These are phyloP conservation scores for Pythium volutum DNA, from an alignment of 352 stramenopile genomes.

Conservation along the genomic window DNA sequence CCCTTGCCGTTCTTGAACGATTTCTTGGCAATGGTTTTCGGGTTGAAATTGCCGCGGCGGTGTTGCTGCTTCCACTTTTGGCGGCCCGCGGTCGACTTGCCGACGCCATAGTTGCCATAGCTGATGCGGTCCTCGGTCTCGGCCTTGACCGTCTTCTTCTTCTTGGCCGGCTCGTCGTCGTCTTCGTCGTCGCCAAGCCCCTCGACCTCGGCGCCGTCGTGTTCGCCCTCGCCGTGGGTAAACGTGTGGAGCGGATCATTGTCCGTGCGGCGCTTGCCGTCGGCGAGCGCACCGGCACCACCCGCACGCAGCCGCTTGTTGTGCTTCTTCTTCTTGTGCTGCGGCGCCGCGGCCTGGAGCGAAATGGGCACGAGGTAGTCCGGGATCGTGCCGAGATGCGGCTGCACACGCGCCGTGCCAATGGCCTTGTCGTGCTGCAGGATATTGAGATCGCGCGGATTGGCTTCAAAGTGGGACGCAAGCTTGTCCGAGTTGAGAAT, in stretches of 20 bases:
- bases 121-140: slow-evolving; percentile 81
- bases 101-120: slow-evolving; percentile 88
- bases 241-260: slow-evolving; percentile 98
- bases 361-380: slow-evolving; percentile 97
- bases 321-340: slow-evolving; percentile 81
- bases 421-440: slow-evolving; percentile 96
- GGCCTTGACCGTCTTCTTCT: slow-evolving; percentile 45
- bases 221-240: slow-evolving; percentile 55
- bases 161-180: slow-evolving; percentile 33
- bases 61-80: slow-evolving; percentile 93
- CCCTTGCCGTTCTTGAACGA: slow-evolving; percentile 73
- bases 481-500: slow-evolving; percentile 98
- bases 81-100: slow-evolving; percentile 91
- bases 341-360: slow-evolving; percentile 85
- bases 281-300: slow-evolving; percentile 34
- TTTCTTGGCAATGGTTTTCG: slow-evolving; percentile 88
- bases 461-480: slow-evolving; percentile 96
- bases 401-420: slow-evolving; percentile 91
- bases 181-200: slow-evolving; percentile 28
- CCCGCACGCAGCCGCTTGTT: slow-evolving; percentile 43
- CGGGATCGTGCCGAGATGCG: slow-evolving; percentile 94
- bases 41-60: slow-evolving; percentile 92
- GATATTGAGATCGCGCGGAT: slow-evolving; percentile 93
- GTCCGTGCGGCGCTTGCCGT: slow-evolving; percentile 84
- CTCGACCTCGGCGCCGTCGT: slow-evolving; percentile 39